A percentile compares a stretch with the other conserved stretches of the same genome.
Evolutionary conservation across 495 filamentous ascomycete genomes (phyloP).

Genomic region (Massariosphaeria phaeospora): DNA sequence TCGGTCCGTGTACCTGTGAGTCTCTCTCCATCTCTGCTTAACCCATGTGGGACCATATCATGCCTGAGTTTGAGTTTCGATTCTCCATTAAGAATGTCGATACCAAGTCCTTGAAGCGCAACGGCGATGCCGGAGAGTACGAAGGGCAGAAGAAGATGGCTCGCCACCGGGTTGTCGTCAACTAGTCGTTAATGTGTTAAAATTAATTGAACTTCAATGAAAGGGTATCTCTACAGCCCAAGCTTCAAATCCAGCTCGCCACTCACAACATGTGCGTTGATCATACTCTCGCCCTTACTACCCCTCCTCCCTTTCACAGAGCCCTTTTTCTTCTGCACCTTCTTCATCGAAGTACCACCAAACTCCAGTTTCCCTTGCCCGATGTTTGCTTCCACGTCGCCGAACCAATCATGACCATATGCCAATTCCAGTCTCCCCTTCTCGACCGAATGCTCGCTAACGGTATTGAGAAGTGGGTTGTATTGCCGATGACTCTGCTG

Average conservation of each 20-base stretch:
- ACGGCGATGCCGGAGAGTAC: no score
- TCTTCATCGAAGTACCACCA: constrained; percentile 9
- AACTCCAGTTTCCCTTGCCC: constrained; percentile 4
- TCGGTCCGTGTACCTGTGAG: no score
- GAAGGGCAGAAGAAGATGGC: no score
- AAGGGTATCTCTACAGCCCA: no score
- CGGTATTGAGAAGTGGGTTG: constrained; percentile 18
- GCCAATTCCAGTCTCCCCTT: constrained; percentile 1
- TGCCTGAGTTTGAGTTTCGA: no score
- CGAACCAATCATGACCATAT: constrained; percentile 6
- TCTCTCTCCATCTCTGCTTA: no score
- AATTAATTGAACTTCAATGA: no score
- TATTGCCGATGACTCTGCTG: constrained; percentile 1
- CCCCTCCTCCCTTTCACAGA: constrained; percentile 10
- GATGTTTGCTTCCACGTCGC: constrained; percentile 14
- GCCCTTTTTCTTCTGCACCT: background rate
- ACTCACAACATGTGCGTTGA: constrained; percentile 4
- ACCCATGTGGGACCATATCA: no score
- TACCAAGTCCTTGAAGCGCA: no score
- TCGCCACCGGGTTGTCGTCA: no score
- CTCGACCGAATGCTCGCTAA: constrained; percentile 10
- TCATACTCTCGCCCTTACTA: constrained; percentile 5
- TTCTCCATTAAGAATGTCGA: no score
- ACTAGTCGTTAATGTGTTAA: background rate
- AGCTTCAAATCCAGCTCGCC: constrained; percentile 6